Evolutionary conservation across 2,329 filamentous ascomycete species (phyloP), one percentile per base, ranked within the genome.

Genomic region (Fusarium heterosporum): DNA sequence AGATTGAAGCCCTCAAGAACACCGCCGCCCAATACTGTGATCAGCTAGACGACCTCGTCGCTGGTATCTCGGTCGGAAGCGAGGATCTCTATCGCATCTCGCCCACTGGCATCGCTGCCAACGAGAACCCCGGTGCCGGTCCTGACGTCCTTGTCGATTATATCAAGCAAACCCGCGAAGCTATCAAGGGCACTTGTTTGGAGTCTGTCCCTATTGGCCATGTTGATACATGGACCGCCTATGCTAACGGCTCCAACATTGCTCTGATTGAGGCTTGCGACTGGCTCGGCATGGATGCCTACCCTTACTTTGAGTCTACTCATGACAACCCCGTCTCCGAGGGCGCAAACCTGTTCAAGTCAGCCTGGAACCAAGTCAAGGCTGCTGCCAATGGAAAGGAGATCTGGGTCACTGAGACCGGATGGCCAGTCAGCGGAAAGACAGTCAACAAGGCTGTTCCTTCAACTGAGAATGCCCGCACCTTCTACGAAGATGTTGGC

Each of bases 351-450:
- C 86, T 93, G 49, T 96, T 96, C 83, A 82, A 89, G 74, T 83
- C 85, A 14, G 89, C 92, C 16, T 82, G 91, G 38, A 79, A 83
- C 48, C 82, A 84, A 60, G 92, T 90, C 32, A 78, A 85, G 64
- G 78, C 75, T 16, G 89, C 83, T 42, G 84, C 87, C 34, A 81
- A 84, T 34, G 87, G 86, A 74, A 95, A 93, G 84, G 82, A 86
- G 17, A 86, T 96, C 71, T 96, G 92, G 92, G 85, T 96, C 65
- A 96, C 93, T 28, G 93, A 97, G 84, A 96, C 93, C 16, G 93
- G 93, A 68, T 96, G 92, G 88, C 93, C 93, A 47, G 88, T 93
- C 52, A 88, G 84, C 72, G 93, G 93, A 55, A 80, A 85, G 67
- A 84, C 81, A 2, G 79, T 85, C 64, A 89, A 88, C 70, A 75